Evolutionary conservation across 768 basidiomycete species (phyloP).

Genomic region (Daedaleopsis nitida): DNA sequence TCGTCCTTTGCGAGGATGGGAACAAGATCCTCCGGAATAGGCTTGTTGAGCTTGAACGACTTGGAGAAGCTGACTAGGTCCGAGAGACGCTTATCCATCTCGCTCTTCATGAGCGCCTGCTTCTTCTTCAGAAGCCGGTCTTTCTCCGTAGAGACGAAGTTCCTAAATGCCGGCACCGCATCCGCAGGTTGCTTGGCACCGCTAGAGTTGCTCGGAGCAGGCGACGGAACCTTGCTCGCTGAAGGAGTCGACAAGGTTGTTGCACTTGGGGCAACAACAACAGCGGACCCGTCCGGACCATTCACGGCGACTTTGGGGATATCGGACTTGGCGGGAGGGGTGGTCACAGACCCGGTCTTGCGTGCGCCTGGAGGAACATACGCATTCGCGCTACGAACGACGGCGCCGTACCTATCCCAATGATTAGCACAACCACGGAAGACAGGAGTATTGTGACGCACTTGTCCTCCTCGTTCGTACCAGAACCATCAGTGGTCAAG

Average conservation of each 20-base stretch:
- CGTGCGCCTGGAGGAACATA: slow-evolving; percentile 95
- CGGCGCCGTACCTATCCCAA: slow-evolving; percentile 79
- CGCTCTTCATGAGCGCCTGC: slow-evolving; percentile 84
- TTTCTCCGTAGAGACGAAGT: slow-evolving; percentile 91
- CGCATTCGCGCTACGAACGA: slow-evolving; percentile 83
- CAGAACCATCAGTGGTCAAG: slow-evolving; percentile 64
- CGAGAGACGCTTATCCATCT: slow-evolving; percentile 93
- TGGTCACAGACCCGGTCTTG: slow-evolving; percentile 38
- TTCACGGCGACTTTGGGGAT: slow-evolving; percentile 77
- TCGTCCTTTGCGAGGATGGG: slow-evolving; percentile 93
- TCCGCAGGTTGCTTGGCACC: slow-evolving; percentile 48
- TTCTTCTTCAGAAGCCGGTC: slow-evolving; percentile 90
- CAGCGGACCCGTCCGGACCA: slow-evolving; percentile 68
- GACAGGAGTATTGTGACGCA: slow-evolving; percentile 36
- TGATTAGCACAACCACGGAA: slow-evolving; percentile 27
- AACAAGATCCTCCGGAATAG: slow-evolving; percentile 93
- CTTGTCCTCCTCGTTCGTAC: slow-evolving; percentile 95
- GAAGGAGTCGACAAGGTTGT: slow-evolving; percentile 58
- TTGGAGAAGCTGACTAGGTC: slow-evolving; percentile 93
- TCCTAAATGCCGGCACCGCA: slow-evolving; percentile 82
- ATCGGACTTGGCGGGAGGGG: slow-evolving; percentile 43
- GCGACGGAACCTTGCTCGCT: slow-evolving; percentile 52
- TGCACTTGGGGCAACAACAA: slow-evolving; percentile 54
- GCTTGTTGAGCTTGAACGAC: slow-evolving; percentile 95
- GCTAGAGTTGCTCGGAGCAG: slow-evolving; percentile 11